Base-by-base conservation (phyloP, 2,329 filamentous ascomycete genomes). In the Monilinia polystroma region DNA sequence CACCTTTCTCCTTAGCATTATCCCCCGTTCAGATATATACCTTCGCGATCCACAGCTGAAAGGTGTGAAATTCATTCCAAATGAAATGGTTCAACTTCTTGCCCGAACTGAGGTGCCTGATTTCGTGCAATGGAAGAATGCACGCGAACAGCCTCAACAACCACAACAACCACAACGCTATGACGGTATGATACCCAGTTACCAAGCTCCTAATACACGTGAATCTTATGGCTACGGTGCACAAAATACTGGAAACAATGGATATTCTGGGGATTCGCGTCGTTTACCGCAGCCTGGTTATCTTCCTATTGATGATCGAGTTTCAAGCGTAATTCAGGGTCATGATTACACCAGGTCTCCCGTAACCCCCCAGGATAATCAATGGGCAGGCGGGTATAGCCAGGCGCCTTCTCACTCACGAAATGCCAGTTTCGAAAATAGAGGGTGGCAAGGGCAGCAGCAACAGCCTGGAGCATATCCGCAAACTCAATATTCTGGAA, bases 41-140 rank as follows among this genome's bases (percentile, higher is more conserved):
- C 86, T 88, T 64, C 85, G 86, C 26, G 85, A 86, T 51, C 64
- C 64, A 38, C 64, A 66, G 45, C 20, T 66, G 29, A 49, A 49
- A 43, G 58, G 49, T 12, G 35, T 62, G 23, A 84, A 87, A 14
- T 89, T 97, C 73, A 90, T 85, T 70, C 80, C 92, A 0, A 81
- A 87, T 45, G 87, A 85, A 67, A 82, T 97, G 79, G 89, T 95
- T 8, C 84, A 86, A 43, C 81, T 97, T 52, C 81, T 99, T 29
- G 85, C 87, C 43, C 84, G 87, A 64, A 86, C 89, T 8, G 81
- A 85, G 32, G 81, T 95, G 12, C 90, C 90, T 0, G 84, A 86
- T 69, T 85, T 83, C 69, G 78, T 78, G 43, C 79, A 82, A 41
- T 87, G 85, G 82, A 87, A 85, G 74, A 75, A 79, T 45, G 73